Base-by-base conservation (phyloP, 176 grass and related monocot genomes). In the Tillandsia fasciculata region DNA sequence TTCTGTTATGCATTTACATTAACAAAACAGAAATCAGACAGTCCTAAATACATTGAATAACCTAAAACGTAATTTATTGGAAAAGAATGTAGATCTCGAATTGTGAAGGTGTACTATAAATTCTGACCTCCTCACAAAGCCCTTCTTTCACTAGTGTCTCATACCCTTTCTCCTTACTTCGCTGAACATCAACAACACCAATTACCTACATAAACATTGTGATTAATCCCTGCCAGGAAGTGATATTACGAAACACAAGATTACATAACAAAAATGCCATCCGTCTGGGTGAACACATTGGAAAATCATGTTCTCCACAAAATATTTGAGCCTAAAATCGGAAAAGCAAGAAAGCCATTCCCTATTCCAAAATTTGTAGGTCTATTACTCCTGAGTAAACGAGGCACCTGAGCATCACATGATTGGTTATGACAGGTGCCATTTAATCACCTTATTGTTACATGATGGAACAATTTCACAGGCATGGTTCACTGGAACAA, bases 81-180 rank as follows among this genome's bases (percentile, higher is more conserved):
- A 18, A 20, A 59, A 59, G 54, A 59, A 20, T 17, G 8, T 59
- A 17, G 15, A 59, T 59, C 14, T 11, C 57, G 42, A 27, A 72
- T 71, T 29, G 63, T 82, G 66, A 79, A 77, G 42, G 65, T 64
- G 83, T 54, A 10, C 15, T 10, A 33, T 49, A 27, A 71, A 69
- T 20, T 63, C 71, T 82, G 71, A 96, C 92, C 85, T 96, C 92
- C 42, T 91, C 88, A 80, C 92, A 96, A 71, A 96, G 79, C 49
- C 86, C 83, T 82, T 96, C 88, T 83, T 96, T 96, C 56, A 96
- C 92, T 80, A 96, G 26, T 15, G 92, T 96, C 51, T 96, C 92
- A 73, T 96, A 96, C 49, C 83, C 85, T 82, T 96, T 96, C 66
- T 88, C 85, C 72, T 91, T 96, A 64, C 80, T 73, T 67, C 92